A percentile compares a stretch with the other conserved stretches of the same genome.
Evolutionary conservation across 768 basidiomycete genomes (phyloP).

Genomic region (Boletus rubropictus): DNA sequence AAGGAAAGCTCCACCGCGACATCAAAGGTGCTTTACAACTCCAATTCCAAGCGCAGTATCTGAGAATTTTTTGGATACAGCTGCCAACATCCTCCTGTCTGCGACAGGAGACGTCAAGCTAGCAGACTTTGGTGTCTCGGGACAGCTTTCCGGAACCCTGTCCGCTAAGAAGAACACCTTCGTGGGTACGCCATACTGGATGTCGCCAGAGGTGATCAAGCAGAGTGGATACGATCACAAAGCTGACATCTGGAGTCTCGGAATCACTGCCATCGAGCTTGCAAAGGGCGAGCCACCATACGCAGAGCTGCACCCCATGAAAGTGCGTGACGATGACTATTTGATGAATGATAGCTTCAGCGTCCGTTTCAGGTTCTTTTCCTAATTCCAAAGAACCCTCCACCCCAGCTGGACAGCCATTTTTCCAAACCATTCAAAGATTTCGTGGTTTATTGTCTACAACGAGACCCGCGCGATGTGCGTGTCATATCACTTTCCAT

Average conservation of each 20-base stretch:
- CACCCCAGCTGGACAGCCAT: slow-evolving; percentile 81
- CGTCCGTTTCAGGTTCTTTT: slow-evolving; percentile 69
- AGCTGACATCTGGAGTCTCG: slow-evolving; percentile 98
- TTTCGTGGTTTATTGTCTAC: slow-evolving; percentile 88
- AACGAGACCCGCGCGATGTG: slow-evolving; percentile 90
- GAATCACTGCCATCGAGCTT: slow-evolving; percentile 95
- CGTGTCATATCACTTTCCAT: slow-evolving; percentile 21
- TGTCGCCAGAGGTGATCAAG: slow-evolving; percentile 99
- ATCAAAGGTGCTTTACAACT: slow-evolving; percentile 73
- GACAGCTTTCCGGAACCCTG: slow-evolving; percentile 88
- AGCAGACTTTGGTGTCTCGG: slow-evolving; percentile 98
- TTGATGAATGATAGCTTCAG: neutral
- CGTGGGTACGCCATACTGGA: slow-evolving; percentile 98
- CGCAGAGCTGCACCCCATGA: slow-evolving; percentile 98
- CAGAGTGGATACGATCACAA: slow-evolving; percentile 99
- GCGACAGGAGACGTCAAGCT: slow-evolving; percentile 94
- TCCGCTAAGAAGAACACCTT: slow-evolving; percentile 98
- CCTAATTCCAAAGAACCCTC: slow-evolving; percentile 96
- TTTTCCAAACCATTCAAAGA: slow-evolving; percentile 94
- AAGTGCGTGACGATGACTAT: slow-evolving; percentile 45
- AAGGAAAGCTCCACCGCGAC: slow-evolving; percentile 97
- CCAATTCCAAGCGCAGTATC: neutral
- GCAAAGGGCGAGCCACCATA: slow-evolving; percentile 98
- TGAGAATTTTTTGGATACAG: slow-evolving; percentile 35
- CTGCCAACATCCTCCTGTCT: slow-evolving; percentile 90